These are phyloP conservation scores for Aotearoamyces nothofagi DNA, from an alignment of 2,329 filamentous ascomycete species.

Conservation along the genomic window DNA sequence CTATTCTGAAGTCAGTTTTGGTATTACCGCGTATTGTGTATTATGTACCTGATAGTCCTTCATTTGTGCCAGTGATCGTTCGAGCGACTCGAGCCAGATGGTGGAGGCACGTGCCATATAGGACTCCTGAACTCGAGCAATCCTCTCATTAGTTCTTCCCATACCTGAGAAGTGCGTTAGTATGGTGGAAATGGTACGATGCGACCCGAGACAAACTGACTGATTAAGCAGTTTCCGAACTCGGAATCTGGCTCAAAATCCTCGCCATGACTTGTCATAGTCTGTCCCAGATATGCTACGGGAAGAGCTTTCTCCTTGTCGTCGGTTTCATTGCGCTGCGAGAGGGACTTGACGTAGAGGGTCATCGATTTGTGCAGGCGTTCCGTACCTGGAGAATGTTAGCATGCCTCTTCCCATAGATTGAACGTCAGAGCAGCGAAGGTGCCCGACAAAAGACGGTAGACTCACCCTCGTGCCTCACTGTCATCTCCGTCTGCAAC, in stretches of 20 bases:
- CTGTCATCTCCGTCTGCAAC: constrained; percentile 77
- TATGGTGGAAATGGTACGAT: not conserved
- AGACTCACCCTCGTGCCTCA: constrained; percentile 71
- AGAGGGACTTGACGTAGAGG: constrained; percentile 74
- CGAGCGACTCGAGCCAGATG: constrained; percentile 83
- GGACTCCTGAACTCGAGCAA: constrained; percentile 72
- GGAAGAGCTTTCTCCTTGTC: constrained; percentile 81
- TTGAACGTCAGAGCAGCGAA: too few relatives aligned
- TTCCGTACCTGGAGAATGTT: constrained; percentile 60
- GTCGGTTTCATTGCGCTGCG: constrained; percentile 67
- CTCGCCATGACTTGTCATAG: constrained; percentile 80
- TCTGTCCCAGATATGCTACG: constrained; percentile 62
- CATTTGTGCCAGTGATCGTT: constrained; percentile 83
- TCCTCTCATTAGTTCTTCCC: constrained; percentile 75
- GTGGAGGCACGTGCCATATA: constrained; percentile 66
- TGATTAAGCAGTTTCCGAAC: constrained; percentile 72
- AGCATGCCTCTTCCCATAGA: constrained; percentile 5
- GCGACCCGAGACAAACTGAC: constrained; percentile 27
- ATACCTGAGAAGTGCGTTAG: constrained; percentile 34
- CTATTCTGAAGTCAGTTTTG: constrained; percentile 24
- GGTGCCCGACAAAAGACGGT: not conserved
- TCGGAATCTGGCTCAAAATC: constrained; percentile 86
- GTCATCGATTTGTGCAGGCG: constrained; percentile 77
- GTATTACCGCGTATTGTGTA: not conserved
- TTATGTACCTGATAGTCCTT: constrained; percentile 80